Percentiles rank a stretch among this genome's conserved stretches.
Conservation (phyloP, 1,284 basidiomycete species). For the Puccinia coronata region DNA sequence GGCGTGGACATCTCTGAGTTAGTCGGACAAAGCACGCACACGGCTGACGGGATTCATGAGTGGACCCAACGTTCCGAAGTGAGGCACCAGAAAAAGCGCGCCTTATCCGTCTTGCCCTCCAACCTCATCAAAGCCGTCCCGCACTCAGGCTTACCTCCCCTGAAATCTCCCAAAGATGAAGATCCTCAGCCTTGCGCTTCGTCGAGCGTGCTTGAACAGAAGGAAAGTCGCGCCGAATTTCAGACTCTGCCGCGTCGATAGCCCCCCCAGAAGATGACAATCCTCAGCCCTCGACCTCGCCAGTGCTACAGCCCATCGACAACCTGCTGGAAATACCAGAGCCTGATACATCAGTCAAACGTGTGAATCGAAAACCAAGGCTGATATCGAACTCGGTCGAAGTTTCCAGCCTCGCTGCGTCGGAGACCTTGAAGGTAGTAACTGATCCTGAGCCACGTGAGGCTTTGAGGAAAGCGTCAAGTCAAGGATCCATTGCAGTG, state of each 20-base stretch:
- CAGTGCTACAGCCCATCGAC: background rate
- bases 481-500: background rate
- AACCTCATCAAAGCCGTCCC: background rate
- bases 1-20: conserved; percentile 12
- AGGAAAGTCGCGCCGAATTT: background rate
- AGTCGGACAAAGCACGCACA: conserved; percentile 3
- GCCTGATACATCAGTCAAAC: background rate
- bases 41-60: background rate
- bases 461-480: background rate
- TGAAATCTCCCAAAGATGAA: background rate
- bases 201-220: background rate
- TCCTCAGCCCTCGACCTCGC: background rate
- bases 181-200: background rate
- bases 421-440: background rate
- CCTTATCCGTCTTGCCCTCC: conserved; percentile 7
- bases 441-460: background rate
- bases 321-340: background rate
- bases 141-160: background rate
- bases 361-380: conserved; percentile 15
- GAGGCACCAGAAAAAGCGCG: background rate
- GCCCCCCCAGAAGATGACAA: background rate
- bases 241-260: background rate
- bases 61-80: conserved; percentile 23
- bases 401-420: background rate
- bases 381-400: conserved; percentile 7